Evolutionary conservation across 768 basidiomycete genomes (phyloP).

Genomic region (Phaeolepiota aurea): DNA sequence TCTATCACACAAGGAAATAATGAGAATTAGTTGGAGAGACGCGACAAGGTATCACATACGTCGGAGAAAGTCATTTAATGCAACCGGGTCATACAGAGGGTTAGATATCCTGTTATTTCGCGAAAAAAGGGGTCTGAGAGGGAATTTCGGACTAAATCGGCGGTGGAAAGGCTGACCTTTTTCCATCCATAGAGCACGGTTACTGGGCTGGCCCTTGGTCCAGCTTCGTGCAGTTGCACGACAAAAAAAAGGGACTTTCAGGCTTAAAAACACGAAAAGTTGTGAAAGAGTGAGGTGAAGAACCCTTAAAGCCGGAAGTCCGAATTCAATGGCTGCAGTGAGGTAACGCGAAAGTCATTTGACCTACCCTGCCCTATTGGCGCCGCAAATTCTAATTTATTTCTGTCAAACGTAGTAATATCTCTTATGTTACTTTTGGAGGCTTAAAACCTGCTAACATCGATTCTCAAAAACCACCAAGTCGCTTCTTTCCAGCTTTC

Average conservation of each 20-base stretch:
- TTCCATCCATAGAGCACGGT: conserved; percentile 74
- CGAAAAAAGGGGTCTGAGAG: background rate
- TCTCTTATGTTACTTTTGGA: background rate
- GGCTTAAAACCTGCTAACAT: background rate
- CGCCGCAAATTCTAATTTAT: too few species aligned
- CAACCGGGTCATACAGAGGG: conserved; percentile 54
- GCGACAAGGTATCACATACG: conserved; percentile 30
- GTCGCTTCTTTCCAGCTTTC: conserved; percentile 53
- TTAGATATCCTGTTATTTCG: conserved; percentile 37
- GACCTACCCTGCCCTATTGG: background rate
- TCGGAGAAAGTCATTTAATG: conserved; percentile 59
- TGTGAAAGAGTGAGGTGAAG: conserved; percentile 2
- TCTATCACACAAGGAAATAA: conserved; percentile 28
- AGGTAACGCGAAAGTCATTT: background rate
- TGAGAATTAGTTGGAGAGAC: conserved; percentile 9
- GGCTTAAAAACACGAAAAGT: conserved; percentile 5
- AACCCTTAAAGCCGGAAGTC: background rate
- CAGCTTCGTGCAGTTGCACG: conserved; percentile 70
- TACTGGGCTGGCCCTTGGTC: conserved; percentile 57
- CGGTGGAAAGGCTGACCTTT: conserved; percentile 33
- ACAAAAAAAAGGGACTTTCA: conserved; percentile 13
- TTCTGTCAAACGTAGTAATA: background rate
- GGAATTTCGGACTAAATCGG: conserved; percentile 19
- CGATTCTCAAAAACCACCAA: conserved; percentile 69
- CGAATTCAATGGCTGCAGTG: conserved; percentile 1